Evolutionary conservation across 2,329 filamentous ascomycete genomes (phyloP).

Genomic region (Allantophomopsis lycopodina): DNA sequence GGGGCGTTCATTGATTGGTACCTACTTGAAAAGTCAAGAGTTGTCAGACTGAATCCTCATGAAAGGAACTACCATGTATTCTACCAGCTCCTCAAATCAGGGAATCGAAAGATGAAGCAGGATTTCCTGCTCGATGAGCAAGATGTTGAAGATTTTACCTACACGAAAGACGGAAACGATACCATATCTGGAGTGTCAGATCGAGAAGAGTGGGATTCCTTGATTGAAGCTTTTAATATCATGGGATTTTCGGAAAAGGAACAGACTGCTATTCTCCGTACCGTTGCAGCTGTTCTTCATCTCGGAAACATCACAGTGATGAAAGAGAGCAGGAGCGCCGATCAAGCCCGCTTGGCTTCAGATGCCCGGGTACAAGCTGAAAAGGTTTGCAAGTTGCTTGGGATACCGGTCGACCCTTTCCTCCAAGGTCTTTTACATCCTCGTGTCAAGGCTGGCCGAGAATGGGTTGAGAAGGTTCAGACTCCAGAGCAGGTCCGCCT

Average conservation of each 20-base stretch:
- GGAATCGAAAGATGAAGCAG: slow-evolving; percentile 57
- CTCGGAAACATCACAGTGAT: slow-evolving; percentile 82
- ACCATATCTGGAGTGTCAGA: slow-evolving; percentile 86
- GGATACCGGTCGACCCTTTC: slow-evolving; percentile 74
- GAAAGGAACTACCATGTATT: slow-evolving; percentile 97
- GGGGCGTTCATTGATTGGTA: slow-evolving; percentile 99
- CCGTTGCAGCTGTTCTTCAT: slow-evolving; percentile 83
- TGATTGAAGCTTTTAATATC: slow-evolving; percentile 85
- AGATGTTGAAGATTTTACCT: slow-evolving; percentile 77
- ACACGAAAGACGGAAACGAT: slow-evolving; percentile 84
- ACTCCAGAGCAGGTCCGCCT: slow-evolving; percentile 92
- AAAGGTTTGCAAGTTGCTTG: slow-evolving; percentile 71
- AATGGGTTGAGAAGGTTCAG: slow-evolving; percentile 98
- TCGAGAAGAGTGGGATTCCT: slow-evolving; percentile 71
- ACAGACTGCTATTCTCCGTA: slow-evolving; percentile 70
- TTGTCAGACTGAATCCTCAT: slow-evolving; percentile 73
- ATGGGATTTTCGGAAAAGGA: slow-evolving; percentile 89
- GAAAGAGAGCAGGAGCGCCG: slow-evolving; percentile 80
- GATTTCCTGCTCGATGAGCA: slow-evolving; percentile 64
- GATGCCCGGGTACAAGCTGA: slow-evolving; percentile 64
- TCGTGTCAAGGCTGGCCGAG: slow-evolving; percentile 84
- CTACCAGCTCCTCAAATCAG: slow-evolving; percentile 85
- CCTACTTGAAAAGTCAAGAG: slow-evolving; percentile 91
- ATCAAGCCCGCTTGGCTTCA: slow-evolving; percentile 72
- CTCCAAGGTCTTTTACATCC: slow-evolving; percentile 82